These are phyloP conservation scores for Berberis vulgaris DNA, from an alignment of 164 flowering plant species.

Conservation along the genomic window DNA sequence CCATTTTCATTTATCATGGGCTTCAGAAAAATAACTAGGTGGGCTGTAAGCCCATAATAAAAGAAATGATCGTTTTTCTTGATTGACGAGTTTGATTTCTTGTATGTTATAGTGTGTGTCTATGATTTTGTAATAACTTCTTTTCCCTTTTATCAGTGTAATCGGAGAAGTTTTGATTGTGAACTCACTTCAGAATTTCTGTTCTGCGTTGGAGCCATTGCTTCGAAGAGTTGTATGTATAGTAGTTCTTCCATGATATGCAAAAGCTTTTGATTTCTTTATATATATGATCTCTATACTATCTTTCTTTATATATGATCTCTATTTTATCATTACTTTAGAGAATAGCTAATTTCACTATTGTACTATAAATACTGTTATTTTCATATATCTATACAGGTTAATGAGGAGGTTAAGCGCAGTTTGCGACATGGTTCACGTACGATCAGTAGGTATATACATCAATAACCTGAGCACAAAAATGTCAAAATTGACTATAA, in stretches of 20 bases:
- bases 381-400: conserved; percentile 24
- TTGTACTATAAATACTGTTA: too few species aligned
- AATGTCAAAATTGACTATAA: neutral
- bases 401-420: conserved; percentile 56
- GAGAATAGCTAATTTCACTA: too few species aligned
- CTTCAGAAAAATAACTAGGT: too few species aligned
- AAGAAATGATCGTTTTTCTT: too few species aligned
- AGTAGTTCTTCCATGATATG: too few species aligned
- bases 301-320: neutral
- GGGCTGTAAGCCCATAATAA: too few species aligned
- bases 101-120: too few species aligned
- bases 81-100: too few species aligned
- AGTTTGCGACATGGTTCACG: conserved; percentile 23
- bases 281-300: neutral
- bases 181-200: conserved; percentile 38
- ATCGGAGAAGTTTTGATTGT: conserved; percentile 43
- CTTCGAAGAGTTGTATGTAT: conserved; percentile 61
- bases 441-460: conserved; percentile 10
- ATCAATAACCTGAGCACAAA: neutral
- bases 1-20: too few species aligned
- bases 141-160: conserved; percentile 28
- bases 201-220: conserved; percentile 54
- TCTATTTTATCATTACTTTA: neutral
- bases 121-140: neutral
- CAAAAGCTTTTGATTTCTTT: neutral